A percentile compares a stretch with the other conserved stretches of the same genome.
phyloP scores from a whole-genome alignment of 2,329 filamentous ascomycete genomes.

The Trichoderma hamatum region DNA sequence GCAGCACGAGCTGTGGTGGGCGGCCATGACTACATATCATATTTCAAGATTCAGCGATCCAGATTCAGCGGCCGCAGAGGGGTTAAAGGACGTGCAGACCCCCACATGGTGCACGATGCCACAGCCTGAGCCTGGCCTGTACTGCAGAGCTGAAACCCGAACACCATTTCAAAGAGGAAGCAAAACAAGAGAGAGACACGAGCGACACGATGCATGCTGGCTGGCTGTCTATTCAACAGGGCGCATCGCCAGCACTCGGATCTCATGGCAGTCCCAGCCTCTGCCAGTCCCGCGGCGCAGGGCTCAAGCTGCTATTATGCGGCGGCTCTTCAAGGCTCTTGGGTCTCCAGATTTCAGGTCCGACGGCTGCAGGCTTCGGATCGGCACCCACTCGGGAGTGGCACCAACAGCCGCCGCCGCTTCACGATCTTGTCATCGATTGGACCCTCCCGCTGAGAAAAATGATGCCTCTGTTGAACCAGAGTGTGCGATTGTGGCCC shows the following conservation, averaged over 20 bases:
- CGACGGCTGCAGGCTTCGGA: conserved; percentile 18
- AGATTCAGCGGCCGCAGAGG: neutral
- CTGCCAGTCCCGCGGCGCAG: neutral
- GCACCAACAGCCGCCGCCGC: neutral
- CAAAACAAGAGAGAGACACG: neutral
- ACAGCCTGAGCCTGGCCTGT: neutral
- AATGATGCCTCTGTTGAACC: neutral
- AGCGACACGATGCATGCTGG: neutral
- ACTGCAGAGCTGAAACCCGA: neutral
- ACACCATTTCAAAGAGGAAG: neutral
- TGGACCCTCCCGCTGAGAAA: neutral
- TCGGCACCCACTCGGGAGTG: neutral
- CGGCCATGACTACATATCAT: neutral
- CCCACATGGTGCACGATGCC: neutral
- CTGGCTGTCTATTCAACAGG: neutral
- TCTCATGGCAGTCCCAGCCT: neutral
- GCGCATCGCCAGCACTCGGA: neutral
- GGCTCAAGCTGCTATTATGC: neutral
- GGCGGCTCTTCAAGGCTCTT: neutral
- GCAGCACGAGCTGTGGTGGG: no score
- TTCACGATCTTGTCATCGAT: neutral
- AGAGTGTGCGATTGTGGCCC: neutral
- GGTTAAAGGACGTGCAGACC: neutral
- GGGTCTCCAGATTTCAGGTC: conserved; percentile 7
- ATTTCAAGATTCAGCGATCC: neutral